Percentiles rank a stretch among this genome's conserved stretches.
phyloP scores from a whole-genome alignment of 2,329 filamentous ascomycete genomes.

The Aspergillus thermomutatus region DNA sequence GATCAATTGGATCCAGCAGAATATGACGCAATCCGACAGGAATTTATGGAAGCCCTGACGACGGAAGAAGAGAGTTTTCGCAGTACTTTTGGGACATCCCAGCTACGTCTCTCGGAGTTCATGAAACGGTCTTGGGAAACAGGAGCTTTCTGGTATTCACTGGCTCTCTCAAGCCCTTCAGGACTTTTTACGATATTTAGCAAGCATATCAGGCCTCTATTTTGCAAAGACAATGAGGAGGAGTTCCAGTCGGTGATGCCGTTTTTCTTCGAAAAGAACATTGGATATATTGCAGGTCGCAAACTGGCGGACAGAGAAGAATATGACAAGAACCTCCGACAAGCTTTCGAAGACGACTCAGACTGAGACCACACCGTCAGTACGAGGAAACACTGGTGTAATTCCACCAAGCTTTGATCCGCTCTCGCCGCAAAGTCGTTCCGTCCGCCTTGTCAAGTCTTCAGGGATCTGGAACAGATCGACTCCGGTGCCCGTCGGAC shows the following conservation, averaged over 20 bases:
- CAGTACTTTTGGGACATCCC: not conserved
- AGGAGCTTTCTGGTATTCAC: conserved; percentile 16
- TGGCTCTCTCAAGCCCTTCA: conserved; percentile 13
- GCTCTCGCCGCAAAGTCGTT: no score
- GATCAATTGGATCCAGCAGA: conserved; percentile 13
- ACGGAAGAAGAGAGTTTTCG: conserved; percentile 9
- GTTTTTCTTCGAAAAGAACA: conserved; percentile 13
- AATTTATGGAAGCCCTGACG: conserved; percentile 12
- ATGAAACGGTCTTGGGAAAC: conserved; percentile 13
- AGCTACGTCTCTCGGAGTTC: conserved; percentile 4
- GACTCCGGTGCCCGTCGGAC: no score
- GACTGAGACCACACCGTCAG: no score
- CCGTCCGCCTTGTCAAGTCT: no score
- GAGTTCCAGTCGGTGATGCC: conserved; percentile 14
- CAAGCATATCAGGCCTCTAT: conserved; percentile 12
- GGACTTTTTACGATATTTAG: conserved; percentile 14
- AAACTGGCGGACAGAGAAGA: conserved; percentile 14
- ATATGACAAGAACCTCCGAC: conserved; percentile 9
- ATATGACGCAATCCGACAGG: conserved; percentile 12
- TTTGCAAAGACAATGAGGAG: conserved; percentile 6
- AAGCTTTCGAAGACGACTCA: conserved; percentile 7
- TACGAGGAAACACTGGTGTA: no score
- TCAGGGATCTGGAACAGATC: no score
- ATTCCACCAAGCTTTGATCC: no score
- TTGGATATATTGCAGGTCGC: conserved; percentile 8